Base-by-base conservation (phyloP, 495 filamentous ascomycete species). In the Aspergillus carlsbadensis region DNA sequence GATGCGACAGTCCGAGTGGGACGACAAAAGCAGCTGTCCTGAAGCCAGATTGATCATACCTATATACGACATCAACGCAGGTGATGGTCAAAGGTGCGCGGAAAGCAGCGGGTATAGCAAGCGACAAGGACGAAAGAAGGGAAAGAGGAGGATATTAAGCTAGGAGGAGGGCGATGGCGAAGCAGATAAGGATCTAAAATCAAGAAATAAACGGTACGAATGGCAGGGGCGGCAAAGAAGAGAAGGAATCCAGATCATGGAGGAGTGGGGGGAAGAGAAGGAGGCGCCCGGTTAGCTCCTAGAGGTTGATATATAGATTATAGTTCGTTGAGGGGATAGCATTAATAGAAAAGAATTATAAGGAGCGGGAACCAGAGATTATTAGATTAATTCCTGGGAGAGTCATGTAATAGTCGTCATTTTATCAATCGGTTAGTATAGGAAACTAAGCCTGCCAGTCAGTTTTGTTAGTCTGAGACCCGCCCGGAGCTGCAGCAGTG, bases 31-130 rank as follows among this genome's bases (percentile, higher is more conserved):
- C 22, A 52, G 35, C 41, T 48, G 37, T 31, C 29, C 44, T 40
- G 14, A 6, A 45, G 20, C 7, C 24, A 35, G 36, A 31, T 34
- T 34, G 24, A 39, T 34, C 62, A 36, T 62, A 65, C 62, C 62
- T 34, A 31, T 33, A 55, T 42, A 61, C 55, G 58, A 65, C 62
- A 65, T 65, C 58, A 61, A 61, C 54, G 39, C 36, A n/a, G 17
- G 14, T 35, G 36, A 29, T 14, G 20, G 22, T 24, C 39, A 50
- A 22, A 46, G 37, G 45, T 35, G 37, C 20, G 36, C 41, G 10
- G 21, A 45, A 35, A 13, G 18, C n/a, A 36, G 50, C 24, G 43
- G 39, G 65, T 57, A 54, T 26, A 56, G 42, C 55, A 46, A 42
- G 62, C 58, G 61, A 52, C 29, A 68, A 59, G 54, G 44, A 24